Base-by-base conservation (phyloP, 2,329 filamentous ascomycete species). In the Fusarium clavum region DNA sequence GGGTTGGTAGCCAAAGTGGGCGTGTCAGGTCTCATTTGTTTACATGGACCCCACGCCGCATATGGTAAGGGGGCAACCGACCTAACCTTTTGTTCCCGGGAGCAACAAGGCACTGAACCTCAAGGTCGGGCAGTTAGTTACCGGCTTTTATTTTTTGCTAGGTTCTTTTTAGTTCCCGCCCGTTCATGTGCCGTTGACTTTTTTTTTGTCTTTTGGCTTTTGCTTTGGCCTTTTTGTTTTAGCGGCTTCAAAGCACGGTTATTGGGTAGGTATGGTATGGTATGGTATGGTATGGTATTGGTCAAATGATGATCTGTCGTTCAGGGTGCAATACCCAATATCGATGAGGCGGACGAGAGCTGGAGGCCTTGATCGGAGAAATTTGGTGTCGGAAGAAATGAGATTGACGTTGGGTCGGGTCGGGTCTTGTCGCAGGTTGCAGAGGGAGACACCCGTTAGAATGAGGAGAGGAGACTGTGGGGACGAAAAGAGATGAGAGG, bases 11-110 rank as follows among this genome's bases (percentile, higher is more conserved):
- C 34, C 62, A 46, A 47, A 63, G 70, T 67, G 72, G 73, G 72
- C 61, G 73, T 75, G 73, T 73, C 69, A 73, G 69, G 73, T 75
- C 75, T 75, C 70, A 74, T 75, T 75, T 75, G 73, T 75, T 75
- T 75, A 75, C 72, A 73, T 38, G 34, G 34, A 38, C 72, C 72
- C 72, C 72, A 74, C 72, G 73, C 72, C 63, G 63, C 64, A 73
- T 73, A 32, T 48, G 72, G 72, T 59, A 72, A 75, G 73, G 73
- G 73, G 71, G 73, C 66, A 64, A 61, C 54, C 64, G 34, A 38
- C 34, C 34, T 38, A 38, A 38, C 34, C 34, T 38, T 65, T 57
- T 61, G 61, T 69, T 60, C 52, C 60, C 24, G 54, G 61, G 64
- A 65, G 72, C 63, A 70, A 73, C 70, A 47, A 51, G 34, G 34